Base-by-base conservation (phyloP, 257 asterid genomes). In the Paulownia fortunei region DNA sequence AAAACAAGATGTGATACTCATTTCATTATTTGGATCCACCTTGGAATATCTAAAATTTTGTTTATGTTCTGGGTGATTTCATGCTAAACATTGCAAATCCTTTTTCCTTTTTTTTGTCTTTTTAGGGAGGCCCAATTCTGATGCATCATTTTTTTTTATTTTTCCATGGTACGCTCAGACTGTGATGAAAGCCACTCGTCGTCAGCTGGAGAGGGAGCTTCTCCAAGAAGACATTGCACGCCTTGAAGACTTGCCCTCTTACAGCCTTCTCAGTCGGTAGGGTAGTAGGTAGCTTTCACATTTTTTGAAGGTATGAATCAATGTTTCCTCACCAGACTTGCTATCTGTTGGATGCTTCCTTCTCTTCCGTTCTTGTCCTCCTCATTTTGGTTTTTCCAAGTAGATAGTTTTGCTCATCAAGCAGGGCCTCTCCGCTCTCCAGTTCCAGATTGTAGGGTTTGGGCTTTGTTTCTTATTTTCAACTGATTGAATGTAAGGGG, bases 121-220 rank as follows among this genome's bases (percentile, higher is more conserved):
- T 2, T 46, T 3, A 1, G 9, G 23, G 37, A 69, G 5, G 66
- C n/a, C n/a, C n/a, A n/a, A 49, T 72, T 56, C 15, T 47, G 54
- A 6, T 9, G 3, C 54, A 47, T 72, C 11, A 51, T 51, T 30
- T 5, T 56, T 15, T 52, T 26, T 49, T 23, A 36, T 4, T n/a
- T 24, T 9, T 37, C 12, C 56, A 10, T 59, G 34, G n/a, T 18
- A 7, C 27, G 5, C 67, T 39, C 89, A 96, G 99, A 79, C 91
- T 52, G 98, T 93, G 86, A 96, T 96, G 98, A 96, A 96, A 87
- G 95, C 99, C 77, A 93, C 99, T 32, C 97, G 98, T 13, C 97
- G 94, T 58, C 95, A 89, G 87, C 87, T 93, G 80, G 99, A 96
- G 92, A 94, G 78, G 52, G 99, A 93, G 87, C 94, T 96, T 79